Conservation (phyloP, 2,329 filamentous ascomycete species). For the Monilinia laxa region DNA sequence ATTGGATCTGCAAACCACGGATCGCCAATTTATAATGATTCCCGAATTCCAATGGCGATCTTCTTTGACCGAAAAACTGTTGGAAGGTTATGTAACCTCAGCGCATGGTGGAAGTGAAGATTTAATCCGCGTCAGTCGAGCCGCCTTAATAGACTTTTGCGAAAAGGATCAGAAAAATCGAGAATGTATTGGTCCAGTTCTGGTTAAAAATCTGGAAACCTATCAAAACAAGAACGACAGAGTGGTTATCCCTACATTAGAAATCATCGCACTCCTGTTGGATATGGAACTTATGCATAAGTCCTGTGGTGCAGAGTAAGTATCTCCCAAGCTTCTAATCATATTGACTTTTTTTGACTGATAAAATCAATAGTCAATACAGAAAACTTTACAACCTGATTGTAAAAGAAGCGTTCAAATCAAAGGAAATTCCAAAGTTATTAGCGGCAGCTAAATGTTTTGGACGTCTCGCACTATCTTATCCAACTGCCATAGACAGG, state of each 20-base stretch:
- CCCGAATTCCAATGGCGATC: slow-evolving; percentile 11
- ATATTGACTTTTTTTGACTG: neutral
- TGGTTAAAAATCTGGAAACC: slow-evolving; percentile 54
- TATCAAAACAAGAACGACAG: slow-evolving; percentile 59
- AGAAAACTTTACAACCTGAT: neutral
- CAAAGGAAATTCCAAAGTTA: neutral
- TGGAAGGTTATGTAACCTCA: slow-evolving; percentile 69
- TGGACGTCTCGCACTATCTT: neutral
- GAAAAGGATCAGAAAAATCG: slow-evolving; percentile 30
- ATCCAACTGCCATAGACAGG: neutral
- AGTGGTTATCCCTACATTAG: slow-evolving; percentile 71
- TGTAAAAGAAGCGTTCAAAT: neutral
- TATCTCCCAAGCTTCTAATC: neutral
- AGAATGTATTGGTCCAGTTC: slow-evolving; percentile 49
- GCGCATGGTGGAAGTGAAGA: slow-evolving; percentile 78
- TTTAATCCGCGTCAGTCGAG: slow-evolving; percentile 66
- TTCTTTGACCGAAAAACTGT: slow-evolving; percentile 47
- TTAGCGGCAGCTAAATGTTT: slow-evolving; percentile 7
- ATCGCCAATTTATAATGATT: slow-evolving; percentile 27
- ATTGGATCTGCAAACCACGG: slow-evolving; percentile 27
- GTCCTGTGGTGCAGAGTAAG: neutral
- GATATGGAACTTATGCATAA: slow-evolving; percentile 44
- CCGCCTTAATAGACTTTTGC: slow-evolving; percentile 60
- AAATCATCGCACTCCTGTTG: slow-evolving; percentile 75
- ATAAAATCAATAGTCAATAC: neutral